phyloP scores from a whole-genome alignment of 352 stramenopile species.

The Phytophthora pluvialis region DNA sequence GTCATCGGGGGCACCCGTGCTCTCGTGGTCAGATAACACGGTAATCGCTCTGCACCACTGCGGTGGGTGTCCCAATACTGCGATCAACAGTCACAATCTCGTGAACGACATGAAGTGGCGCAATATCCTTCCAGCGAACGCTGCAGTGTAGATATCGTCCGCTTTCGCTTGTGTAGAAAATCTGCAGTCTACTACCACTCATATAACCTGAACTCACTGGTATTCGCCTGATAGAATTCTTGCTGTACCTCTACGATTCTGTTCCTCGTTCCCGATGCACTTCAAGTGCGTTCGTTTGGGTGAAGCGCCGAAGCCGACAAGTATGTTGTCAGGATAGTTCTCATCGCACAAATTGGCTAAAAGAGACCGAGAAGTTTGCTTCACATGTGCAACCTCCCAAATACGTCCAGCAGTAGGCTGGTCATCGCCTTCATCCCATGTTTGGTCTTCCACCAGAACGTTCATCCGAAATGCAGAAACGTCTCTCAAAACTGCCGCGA shows the following conservation, averaged over 20 bases:
- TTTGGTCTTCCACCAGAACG: conserved; percentile 19
- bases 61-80: conserved; percentile 76
- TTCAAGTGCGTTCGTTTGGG: not conserved
- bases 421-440: conserved; percentile 24
- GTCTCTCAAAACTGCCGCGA: conserved; percentile 8
- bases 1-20: conserved; percentile 73
- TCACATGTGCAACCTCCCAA: conserved; percentile 16
- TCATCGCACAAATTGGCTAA: not conserved
- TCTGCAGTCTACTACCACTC: no score
- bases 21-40: conserved; percentile 60
- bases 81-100: conserved; percentile 68
- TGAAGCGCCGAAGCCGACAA: conserved; percentile 10
- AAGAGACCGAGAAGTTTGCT: conserved; percentile 21
- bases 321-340: not conserved
- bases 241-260: no score
- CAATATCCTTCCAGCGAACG: conserved; percentile 50
- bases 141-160: conserved; percentile 24
- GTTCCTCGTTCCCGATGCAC: not conserved
- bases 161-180: not conserved
- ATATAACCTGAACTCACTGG: not conserved
- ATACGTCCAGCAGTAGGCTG: conserved; percentile 19
- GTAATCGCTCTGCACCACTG: conserved; percentile 81
- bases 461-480: conserved; percentile 19
- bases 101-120: conserved; percentile 47
- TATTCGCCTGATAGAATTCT: no score